Base-by-base conservation (phyloP, 768 basidiomycete species). In the Lactarius indigo region DNA sequence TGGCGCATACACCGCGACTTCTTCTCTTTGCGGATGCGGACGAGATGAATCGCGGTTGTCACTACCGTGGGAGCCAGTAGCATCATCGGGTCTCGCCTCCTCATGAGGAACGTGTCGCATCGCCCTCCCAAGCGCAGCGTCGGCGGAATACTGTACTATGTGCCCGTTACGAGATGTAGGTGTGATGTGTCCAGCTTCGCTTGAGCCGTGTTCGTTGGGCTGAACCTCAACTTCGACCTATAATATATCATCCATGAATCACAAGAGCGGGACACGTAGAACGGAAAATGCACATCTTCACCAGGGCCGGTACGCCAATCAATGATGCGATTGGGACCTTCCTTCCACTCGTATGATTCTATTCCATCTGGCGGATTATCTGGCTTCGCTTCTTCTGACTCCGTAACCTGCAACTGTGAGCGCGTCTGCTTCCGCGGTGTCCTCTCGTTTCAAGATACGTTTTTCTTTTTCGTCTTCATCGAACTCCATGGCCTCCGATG, bases 311-410 rank as follows among this genome's bases (percentile, higher is more conserved):
- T 73, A 12, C 83, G 81, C 42, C 83, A 78, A 73, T 94, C 92
- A 35, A 92, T 78, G 55, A 94, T 74, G 37, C 80, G 79, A 73
- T 89, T 83, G 35, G 83, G 79, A 3, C 90, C 90, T 73, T 94
- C 91, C 72, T 81, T 80, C 87, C 90, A 94, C 72, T 91, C 88
- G 3, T 79, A 69, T 12, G 74, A 66, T 52, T 76, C 81, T 1
- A 69, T 74, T 20, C 84, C 83, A 66, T 86, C 83, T 2, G 84
- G 82, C 12, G 77, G 78, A 8, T 72, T 74, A 55, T 84, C 80
- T 15, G 76, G 76, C 60, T 76, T 76, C 26, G 72, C 71, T 1
- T 52, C 66, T 26, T 66, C 71, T 23, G 67, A 30, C n/a, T 68
- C 63, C 30, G 47, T 57, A 52, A 69, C 68, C 15, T n/a, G 71